Conservation (phyloP, 345 rosid species). For the Euphorbia lathyris region DNA sequence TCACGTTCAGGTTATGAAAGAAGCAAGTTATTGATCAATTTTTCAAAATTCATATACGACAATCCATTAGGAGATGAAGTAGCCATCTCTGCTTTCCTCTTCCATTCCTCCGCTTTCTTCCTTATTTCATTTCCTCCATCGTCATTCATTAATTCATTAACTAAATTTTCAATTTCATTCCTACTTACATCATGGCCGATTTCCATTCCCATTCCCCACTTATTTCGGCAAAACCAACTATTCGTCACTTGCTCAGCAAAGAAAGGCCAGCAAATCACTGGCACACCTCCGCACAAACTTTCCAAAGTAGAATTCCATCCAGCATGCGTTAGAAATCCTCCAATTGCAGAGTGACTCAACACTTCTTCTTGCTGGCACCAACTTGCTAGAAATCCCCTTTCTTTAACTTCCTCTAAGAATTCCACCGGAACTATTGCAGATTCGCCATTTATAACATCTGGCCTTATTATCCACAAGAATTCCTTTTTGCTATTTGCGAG, state of each 20-base stretch:
- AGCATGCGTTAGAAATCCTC: too few relatives aligned
- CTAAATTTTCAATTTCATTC: background rate
- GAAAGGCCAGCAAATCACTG: too few relatives aligned
- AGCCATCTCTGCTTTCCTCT: background rate
- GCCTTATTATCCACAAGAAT: conserved; percentile 18
- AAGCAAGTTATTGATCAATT: background rate
- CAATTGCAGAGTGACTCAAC: too few relatives aligned
- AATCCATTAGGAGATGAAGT: background rate
- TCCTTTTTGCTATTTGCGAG: conserved; percentile 12
- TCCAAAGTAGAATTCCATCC: too few relatives aligned
- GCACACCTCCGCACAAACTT: too few relatives aligned
- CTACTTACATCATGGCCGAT: background rate
- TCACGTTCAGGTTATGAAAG: background rate
- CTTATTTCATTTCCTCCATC: background rate
- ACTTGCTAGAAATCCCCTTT: too few relatives aligned
- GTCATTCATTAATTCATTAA: background rate
- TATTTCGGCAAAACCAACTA: too few relatives aligned
- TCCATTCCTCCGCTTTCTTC: background rate
- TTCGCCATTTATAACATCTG: too few relatives aligned
- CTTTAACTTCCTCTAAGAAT: too few relatives aligned
- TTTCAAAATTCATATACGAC: background rate
- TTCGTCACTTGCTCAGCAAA: too few relatives aligned
- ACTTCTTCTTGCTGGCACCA: too few relatives aligned
- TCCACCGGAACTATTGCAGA: too few relatives aligned
- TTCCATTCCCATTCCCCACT: background rate